A percentile compares a stretch with the other conserved stretches of the same genome.
Conservation (phyloP, 2,329 filamentous ascomycete species). For the Diplodia scrobiculata region DNA sequence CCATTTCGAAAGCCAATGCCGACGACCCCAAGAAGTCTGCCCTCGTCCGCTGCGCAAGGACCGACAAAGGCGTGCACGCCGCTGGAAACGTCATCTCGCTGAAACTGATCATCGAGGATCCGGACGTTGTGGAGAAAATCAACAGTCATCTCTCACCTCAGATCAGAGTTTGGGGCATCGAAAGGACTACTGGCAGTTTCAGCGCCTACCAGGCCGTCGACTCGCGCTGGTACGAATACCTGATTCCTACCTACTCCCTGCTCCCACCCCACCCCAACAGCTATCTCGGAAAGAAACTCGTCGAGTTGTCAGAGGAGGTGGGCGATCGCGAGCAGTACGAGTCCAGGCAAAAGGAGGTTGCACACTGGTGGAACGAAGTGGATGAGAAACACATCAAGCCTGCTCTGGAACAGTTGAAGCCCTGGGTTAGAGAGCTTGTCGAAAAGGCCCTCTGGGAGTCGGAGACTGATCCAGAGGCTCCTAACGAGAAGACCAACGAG, state of each 20-base stretch:
- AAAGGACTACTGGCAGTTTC: slow-evolving; percentile 85
- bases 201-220: slow-evolving; percentile 95
- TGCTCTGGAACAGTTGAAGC: slow-evolving; percentile 61
- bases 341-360: slow-evolving; percentile 73
- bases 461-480: slow-evolving; percentile 33
- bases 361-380: slow-evolving; percentile 77
- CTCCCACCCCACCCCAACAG: slow-evolving; percentile 88
- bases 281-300: slow-evolving; percentile 79
- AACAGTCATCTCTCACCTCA: slow-evolving; percentile 81
- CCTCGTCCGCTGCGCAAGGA: slow-evolving; percentile 88
- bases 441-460: slow-evolving; percentile 60
- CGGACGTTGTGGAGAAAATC: slow-evolving; percentile 85
- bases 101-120: slow-evolving; percentile 93
- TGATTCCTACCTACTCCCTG: slow-evolving; percentile 91
- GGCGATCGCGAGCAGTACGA: slow-evolving; percentile 70
- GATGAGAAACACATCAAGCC: slow-evolving; percentile 80
- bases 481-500: slow-evolving; percentile 44
- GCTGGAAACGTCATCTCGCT: slow-evolving; percentile 93
- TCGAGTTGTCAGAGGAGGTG: slow-evolving; percentile 73
- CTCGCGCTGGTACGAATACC: slow-evolving; percentile 94
- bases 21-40: slow-evolving; percentile 96
- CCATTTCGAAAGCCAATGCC: slow-evolving; percentile 95
- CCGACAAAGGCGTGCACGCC: slow-evolving; percentile 96
- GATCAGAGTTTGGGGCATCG: slow-evolving; percentile 93
- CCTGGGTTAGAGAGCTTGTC: slow-evolving; percentile 64